Base-by-base conservation (phyloP, 495 filamentous ascomycete genomes). In the Niebla homalea region DNA sequence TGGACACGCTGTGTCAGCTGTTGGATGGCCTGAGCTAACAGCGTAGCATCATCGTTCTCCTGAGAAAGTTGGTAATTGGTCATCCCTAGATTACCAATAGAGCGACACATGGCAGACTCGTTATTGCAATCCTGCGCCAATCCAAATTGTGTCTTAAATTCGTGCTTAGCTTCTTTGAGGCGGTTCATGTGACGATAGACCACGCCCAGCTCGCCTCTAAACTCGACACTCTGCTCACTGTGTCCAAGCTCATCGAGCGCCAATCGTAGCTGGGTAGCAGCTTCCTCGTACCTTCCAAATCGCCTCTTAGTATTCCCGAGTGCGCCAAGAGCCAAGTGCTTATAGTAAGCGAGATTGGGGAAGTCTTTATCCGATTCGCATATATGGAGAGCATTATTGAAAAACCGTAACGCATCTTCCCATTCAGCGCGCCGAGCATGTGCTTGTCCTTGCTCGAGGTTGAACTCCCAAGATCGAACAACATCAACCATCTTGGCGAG, bases 31-130 rank as follows among this genome's bases (percentile, higher is more conserved):
- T 4, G 25, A 26, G 25, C 7, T 7, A 5, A 10, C 19, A 39
- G 5, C 4, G 25, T 48, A 3, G 21, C 42, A 32, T 62, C 48
- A 6, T 48, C 14, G 0, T 43, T 22, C 36, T 55, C 35, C n/a
- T 44, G 46, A 11, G 40, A 55, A 18, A 60, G 44, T 32, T 66
- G 58, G 25, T 67, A 68, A 38, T 63, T 66, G 15, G 56, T 48
- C 54, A 62, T 62, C 2, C 65, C 65, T 4, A 63, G 43, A 20
- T 64, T 66, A 11, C 65, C 65, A 23, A 65, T 57, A 1, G 65
- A 55, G 22, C 65, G 65, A 25, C 63, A 67, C 8, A 52, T 50
- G 22, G 49, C 48, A 4, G 32, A 23, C 5, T 59, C 52, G 4
- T 43, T 12, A 12, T 50, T 48, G 12, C 60, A 44, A 15, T 57